These are phyloP conservation scores for Cercospora citrullina DNA, from an alignment of 2,329 filamentous ascomycete genomes.

Conservation along the genomic window DNA sequence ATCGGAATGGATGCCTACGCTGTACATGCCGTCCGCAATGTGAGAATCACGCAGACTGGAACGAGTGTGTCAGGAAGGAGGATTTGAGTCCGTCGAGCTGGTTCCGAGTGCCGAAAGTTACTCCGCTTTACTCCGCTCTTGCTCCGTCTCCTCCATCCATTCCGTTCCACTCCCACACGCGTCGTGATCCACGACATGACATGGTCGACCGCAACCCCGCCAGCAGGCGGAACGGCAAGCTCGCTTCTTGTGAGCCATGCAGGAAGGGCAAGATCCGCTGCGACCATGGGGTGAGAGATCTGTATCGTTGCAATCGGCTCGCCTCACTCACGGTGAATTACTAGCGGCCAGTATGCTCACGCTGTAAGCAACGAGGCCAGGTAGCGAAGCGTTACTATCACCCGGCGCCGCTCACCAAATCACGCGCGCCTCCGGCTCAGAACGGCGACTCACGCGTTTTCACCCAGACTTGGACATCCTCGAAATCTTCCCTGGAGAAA, in stretches of 20 bases:
- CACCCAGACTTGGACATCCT: not conserved
- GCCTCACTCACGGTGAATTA: not conserved
- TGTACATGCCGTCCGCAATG: not conserved
- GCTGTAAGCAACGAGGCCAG: slow-evolving; percentile 19
- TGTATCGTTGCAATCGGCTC: too few species aligned
- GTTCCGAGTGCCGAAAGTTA: not conserved
- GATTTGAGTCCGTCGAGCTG: not conserved
- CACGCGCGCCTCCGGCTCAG: not conserved
- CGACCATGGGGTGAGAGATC: slow-evolving; percentile 17
- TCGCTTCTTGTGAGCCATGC: slow-evolving; percentile 19
- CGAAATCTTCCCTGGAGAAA: not conserved
- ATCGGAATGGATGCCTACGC: not conserved
- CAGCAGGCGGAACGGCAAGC: slow-evolving; percentile 26
- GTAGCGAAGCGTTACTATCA: slow-evolving; percentile 23
- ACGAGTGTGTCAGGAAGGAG: not conserved
- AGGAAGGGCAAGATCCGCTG: slow-evolving; percentile 25
- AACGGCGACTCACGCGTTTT: not conserved
- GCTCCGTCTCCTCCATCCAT: not conserved
- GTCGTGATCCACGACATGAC: not conserved
- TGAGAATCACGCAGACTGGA: not conserved
- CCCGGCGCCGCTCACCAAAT: slow-evolving; percentile 24
- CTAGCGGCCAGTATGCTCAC: slow-evolving; percentile 19
- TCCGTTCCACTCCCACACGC: not conserved
- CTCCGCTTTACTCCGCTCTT: not conserved
- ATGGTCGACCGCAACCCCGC: slow-evolving; percentile 4